These are phyloP conservation scores for Kwoniella sp. DNA, from an alignment of 768 basidiomycete species.

Conservation along the genomic window DNA sequence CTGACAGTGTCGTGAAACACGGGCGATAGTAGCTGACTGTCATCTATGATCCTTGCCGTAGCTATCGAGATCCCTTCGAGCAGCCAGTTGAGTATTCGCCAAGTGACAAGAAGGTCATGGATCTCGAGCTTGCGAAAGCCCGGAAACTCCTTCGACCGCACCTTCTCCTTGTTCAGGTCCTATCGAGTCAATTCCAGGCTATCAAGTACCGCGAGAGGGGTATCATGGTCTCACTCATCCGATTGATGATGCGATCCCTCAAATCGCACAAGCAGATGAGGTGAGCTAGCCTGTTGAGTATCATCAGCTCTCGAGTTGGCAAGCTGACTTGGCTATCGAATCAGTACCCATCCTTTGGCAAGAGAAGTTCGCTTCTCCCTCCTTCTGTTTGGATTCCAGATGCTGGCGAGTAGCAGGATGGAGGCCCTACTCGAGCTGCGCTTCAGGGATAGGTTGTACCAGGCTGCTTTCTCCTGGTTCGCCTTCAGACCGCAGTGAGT, in stretches of 20 bases:
- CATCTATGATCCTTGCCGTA: conserved; percentile 57
- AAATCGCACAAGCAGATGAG: conserved; percentile 72
- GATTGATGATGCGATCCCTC: conserved; percentile 80
- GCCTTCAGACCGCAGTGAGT: conserved; percentile 85
- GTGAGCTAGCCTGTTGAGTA: conserved; percentile 57
- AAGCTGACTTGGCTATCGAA: conserved; percentile 7
- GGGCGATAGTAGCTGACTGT: not conserved
- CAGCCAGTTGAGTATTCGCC: conserved; percentile 85
- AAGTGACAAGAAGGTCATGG: conserved; percentile 80
- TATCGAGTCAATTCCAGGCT: conserved; percentile 89
- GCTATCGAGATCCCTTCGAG: conserved; percentile 85
- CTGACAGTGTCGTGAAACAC: not conserved
- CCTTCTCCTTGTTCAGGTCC: conserved; percentile 77
- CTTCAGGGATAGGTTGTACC: conserved; percentile 75
- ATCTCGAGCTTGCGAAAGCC: conserved; percentile 67
- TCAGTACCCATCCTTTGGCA: conserved; percentile 86
- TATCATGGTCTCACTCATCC: conserved; percentile 81
- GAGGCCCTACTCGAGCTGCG: conserved; percentile 78
- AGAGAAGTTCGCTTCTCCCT: conserved; percentile 88
- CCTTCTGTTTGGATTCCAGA: conserved; percentile 88
- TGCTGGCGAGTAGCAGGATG: conserved; percentile 80
- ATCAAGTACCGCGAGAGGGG: conserved; percentile 83
- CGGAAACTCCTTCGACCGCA: conserved; percentile 80
- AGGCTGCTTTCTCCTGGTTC: conserved; percentile 88
- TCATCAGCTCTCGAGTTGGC: not conserved